A percentile compares a stretch with the other conserved stretches of the same genome.
phyloP scores from a whole-genome alignment of 148 eudicot genomes.

The Rhododendron vialii region DNA sequence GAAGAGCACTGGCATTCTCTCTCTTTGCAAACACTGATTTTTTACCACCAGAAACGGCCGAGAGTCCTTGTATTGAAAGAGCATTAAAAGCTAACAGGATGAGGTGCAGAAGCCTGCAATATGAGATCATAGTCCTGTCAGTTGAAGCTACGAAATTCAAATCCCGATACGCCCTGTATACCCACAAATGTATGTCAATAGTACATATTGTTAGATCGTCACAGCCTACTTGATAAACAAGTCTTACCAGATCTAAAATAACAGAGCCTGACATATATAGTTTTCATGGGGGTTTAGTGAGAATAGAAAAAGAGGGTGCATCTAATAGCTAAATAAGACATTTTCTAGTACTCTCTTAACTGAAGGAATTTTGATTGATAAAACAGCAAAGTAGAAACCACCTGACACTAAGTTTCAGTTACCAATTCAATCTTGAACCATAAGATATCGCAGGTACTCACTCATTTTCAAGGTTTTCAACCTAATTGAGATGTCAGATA shows the following conservation, averaged over 20 bases:
- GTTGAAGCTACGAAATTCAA: constrained; percentile 2
- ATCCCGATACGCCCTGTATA: neutral
- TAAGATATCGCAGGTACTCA: neutral
- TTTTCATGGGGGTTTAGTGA: neutral
- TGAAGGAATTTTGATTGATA: neutral
- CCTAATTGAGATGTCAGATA: neutral
- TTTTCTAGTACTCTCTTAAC: neutral
- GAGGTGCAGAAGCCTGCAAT: constrained; percentile 67
- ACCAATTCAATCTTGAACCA: neutral
- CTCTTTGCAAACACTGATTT: constrained; percentile 58
- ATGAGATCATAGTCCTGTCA: constrained; percentile 13
- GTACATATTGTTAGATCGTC: neutral
- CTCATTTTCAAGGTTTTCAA: neutral
- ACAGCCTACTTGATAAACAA: neutral
- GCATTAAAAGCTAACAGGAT: constrained; percentile 69
- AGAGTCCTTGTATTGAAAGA: constrained; percentile 48
- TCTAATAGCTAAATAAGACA: neutral
- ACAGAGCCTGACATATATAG: neutral
- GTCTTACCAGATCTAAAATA: constrained; percentile 1
- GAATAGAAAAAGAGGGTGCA: neutral
- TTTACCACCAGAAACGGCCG: constrained; percentile 61
- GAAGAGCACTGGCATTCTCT: constrained; percentile 69
- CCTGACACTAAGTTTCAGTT: neutral
- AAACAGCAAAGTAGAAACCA: neutral
- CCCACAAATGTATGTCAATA: neutral